These are phyloP conservation scores for Beauveria varroae DNA, from an alignment of 2,329 filamentous ascomycete genomes.

Conservation along the genomic window DNA sequence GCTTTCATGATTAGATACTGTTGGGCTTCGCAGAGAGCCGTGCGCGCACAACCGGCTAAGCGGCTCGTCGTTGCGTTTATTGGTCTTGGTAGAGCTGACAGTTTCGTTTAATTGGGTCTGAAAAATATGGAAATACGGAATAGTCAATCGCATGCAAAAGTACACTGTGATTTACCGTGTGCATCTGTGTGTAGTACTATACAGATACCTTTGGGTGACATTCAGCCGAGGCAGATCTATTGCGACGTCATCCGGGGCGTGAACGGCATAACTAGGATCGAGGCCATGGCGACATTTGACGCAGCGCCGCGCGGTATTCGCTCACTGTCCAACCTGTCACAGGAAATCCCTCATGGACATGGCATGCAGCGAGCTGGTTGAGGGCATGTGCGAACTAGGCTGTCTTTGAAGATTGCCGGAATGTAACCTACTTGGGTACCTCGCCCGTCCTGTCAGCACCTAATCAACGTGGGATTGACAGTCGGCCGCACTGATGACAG, in stretches of 20 bases:
- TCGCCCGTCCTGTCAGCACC: too few species aligned
- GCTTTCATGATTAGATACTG: background rate
- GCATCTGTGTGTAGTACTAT: background rate
- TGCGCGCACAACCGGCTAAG: background rate
- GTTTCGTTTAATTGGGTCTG: background rate
- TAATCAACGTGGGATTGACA: background rate
- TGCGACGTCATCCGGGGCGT: background rate
- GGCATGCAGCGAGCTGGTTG: background rate
- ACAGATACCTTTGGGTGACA: background rate
- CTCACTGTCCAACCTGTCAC: background rate
- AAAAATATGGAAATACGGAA: background rate
- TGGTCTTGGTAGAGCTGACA: background rate
- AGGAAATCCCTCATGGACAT: constrained; percentile 3
- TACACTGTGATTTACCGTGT: background rate
- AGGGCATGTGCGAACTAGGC: background rate
- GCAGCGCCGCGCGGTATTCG: background rate
- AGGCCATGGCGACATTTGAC: background rate
- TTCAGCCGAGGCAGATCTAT: background rate
- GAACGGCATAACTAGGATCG: background rate
- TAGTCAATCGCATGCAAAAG: background rate
- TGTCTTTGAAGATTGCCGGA: background rate
- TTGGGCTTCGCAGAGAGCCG: background rate
- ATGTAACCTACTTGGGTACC: background rate
- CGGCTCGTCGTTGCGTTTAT: background rate
- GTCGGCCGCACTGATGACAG: background rate